Evolutionary conservation across 164 flowering plant genomes (phyloP).

Genomic region (Nymphaea colorata): DNA sequence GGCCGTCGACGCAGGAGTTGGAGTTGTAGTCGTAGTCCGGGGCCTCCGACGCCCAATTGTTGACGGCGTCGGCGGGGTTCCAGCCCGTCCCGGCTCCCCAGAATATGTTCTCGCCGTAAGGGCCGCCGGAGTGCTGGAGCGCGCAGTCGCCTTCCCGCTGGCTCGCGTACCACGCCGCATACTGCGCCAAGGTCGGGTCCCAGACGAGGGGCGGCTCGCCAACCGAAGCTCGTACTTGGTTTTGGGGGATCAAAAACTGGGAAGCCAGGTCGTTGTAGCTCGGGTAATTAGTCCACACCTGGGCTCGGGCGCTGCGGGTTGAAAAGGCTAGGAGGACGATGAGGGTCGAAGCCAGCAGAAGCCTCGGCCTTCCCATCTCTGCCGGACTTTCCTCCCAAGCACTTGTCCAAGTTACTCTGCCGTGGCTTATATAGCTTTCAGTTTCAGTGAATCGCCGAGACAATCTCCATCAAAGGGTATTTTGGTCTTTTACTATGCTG

Average conservation of each 20-base stretch:
- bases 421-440: background rate
- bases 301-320: background rate
- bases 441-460: background rate
- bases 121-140: constrained; percentile 48
- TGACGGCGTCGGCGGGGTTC: constrained; percentile 9
- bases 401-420: background rate
- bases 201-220: constrained; percentile 33
- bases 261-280: background rate
- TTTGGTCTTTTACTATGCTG: background rate
- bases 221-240: constrained; percentile 25
- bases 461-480: background rate
- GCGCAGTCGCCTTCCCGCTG: constrained; percentile 37
- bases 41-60: constrained; percentile 14
- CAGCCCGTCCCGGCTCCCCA: constrained; percentile 15
- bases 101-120: constrained; percentile 62
- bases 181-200: constrained; percentile 30
- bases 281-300: background rate
- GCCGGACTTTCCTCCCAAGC: background rate
- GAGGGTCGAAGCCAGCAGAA: background rate
- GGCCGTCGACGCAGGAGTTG: constrained; percentile 8
- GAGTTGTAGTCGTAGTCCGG: constrained; percentile 8
- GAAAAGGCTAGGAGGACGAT: background rate
- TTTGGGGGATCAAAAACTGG: constrained; percentile 46
- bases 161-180: constrained; percentile 39
- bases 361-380: background rate